Evolutionary conservation across 805 yeast genomes (phyloP).

Genomic region (Cyberlindnera veronae): DNA sequence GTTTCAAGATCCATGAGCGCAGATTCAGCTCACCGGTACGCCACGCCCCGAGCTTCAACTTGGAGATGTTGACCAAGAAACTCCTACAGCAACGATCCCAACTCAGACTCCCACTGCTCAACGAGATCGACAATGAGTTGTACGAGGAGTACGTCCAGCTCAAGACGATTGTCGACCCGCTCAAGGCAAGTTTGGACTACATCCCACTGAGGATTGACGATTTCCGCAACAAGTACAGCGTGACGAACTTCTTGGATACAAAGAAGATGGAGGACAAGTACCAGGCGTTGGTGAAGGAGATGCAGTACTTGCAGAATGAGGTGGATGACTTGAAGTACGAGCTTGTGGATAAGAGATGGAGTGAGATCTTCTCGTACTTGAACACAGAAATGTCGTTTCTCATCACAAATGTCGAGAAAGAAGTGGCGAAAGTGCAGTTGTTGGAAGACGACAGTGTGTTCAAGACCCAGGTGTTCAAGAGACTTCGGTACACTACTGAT

Average conservation of each 20-base stretch:
- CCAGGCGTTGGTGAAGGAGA: slow-evolving; percentile 36
- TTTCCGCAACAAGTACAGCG: slow-evolving; percentile 32
- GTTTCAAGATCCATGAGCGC: slow-evolving; percentile 37
- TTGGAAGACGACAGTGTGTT: slow-evolving; percentile 21
- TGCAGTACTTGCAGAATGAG: slow-evolving; percentile 40
- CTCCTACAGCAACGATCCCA: slow-evolving; percentile 30
- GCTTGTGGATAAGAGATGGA: slow-evolving; percentile 54
- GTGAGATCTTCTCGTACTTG: slow-evolving; percentile 45
- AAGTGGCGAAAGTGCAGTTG: slow-evolving; percentile 23
- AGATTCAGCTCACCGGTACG: slow-evolving; percentile 39
- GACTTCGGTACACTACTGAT: slow-evolving; percentile 33
- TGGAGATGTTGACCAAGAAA: slow-evolving; percentile 32
- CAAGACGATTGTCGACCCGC: slow-evolving; percentile 43
- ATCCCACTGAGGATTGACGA: slow-evolving; percentile 47
- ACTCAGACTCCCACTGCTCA: slow-evolving; percentile 37
- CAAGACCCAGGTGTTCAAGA: slow-evolving; percentile 29
- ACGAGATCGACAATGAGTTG: slow-evolving; percentile 35
- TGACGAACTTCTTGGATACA: slow-evolving; percentile 22
- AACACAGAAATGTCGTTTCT: slow-evolving; percentile 37
- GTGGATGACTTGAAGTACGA: slow-evolving; percentile 41
- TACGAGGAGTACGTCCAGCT: slow-evolving; percentile 41
- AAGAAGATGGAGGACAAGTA: slow-evolving; percentile 36
- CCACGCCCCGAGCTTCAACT: slow-evolving; percentile 35
- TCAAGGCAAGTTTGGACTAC: slow-evolving; percentile 48
- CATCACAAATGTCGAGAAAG: slow-evolving; percentile 28